Conservation (phyloP, 2,329 filamentous ascomycete species). For the Penicillium hordei region DNA sequence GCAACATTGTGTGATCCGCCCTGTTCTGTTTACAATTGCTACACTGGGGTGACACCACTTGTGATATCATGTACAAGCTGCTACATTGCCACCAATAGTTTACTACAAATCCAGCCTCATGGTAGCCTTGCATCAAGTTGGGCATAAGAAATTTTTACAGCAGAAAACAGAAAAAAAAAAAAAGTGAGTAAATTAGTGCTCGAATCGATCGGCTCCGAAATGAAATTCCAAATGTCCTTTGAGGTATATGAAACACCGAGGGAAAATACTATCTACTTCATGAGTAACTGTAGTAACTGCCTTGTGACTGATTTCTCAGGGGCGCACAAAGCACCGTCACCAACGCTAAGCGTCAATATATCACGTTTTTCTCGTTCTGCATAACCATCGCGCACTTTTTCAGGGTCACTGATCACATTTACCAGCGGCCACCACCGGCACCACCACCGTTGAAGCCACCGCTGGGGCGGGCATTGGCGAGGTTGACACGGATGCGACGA, state of each 20-base stretch:
- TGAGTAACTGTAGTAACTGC: slow-evolving; percentile 4
- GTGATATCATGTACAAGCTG: not conserved
- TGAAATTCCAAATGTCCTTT: slow-evolving; percentile 7
- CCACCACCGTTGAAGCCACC: slow-evolving; percentile 3
- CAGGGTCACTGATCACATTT: slow-evolving; percentile 2
- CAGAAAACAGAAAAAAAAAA: not conserved
- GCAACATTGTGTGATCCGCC: not conserved
- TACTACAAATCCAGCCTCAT: not conserved
- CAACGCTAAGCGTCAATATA: slow-evolving; percentile 10
- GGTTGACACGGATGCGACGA: slow-evolving; percentile 15
- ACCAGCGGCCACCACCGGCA: slow-evolving; percentile 6
- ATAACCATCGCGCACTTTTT: slow-evolving; percentile 7
- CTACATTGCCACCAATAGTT: not conserved
- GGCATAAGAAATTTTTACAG: not conserved
- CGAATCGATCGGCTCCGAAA: slow-evolving; percentile 4
- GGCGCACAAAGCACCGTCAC: slow-evolving; percentile 1
- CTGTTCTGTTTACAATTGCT: not conserved
- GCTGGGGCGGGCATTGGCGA: slow-evolving; percentile 13
- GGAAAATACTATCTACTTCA: slow-evolving; percentile 10
- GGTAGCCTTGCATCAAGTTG: not conserved
- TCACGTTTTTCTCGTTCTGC: slow-evolving; percentile 7
- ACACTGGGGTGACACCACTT: not conserved
- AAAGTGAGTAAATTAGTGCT: not conserved
- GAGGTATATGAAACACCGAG: slow-evolving; percentile 10
- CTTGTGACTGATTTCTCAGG: slow-evolving; percentile 4